Percentiles rank a stretch among this genome's conserved stretches.
These are phyloP conservation scores for Calocera viscosa DNA, from an alignment of 768 basidiomycete genomes.

Conservation along the genomic window DNA sequence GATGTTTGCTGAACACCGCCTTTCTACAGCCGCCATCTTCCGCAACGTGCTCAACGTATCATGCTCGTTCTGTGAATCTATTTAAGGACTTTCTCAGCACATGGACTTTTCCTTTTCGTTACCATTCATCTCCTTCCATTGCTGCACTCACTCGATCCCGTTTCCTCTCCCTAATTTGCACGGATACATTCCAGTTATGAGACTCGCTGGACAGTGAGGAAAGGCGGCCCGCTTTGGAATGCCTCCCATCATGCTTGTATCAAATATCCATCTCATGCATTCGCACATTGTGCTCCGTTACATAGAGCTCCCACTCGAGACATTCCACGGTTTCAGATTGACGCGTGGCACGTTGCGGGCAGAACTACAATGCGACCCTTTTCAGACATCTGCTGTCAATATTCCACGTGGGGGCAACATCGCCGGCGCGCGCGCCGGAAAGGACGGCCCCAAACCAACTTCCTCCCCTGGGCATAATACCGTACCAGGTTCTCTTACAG, in stretches of 20 bases:
- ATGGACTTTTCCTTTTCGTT: conserved; percentile 3
- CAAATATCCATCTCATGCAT: conserved; percentile 5
- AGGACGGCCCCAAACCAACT: too few species aligned
- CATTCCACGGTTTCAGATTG: too few species aligned
- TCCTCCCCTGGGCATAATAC: too few species aligned
- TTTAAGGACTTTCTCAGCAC: conserved; percentile 15
- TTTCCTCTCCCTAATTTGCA: not conserved
- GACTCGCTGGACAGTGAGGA: conserved; percentile 6
- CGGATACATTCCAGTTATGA: conserved; percentile 1
- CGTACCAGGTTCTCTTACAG: too few species aligned
- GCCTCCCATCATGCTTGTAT: conserved; percentile 6
- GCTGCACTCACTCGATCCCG: not conserved
- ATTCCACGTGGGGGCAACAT: too few species aligned
- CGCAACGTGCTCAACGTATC: conserved; percentile 48
- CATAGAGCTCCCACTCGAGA: too few species aligned
- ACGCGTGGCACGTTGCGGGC: too few species aligned
- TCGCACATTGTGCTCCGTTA: not conserved
- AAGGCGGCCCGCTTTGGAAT: not conserved
- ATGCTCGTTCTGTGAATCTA: conserved; percentile 53
- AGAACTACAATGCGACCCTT: too few species aligned
- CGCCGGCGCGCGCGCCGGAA: too few species aligned
- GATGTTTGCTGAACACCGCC: conserved; percentile 14
- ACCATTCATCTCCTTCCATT: conserved; percentile 12
- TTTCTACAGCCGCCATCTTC: conserved; percentile 44
- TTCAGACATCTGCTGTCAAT: too few species aligned